Evolutionary conservation across 148 eudicot species (phyloP).

Genomic region (Pharnaceum exiguum): DNA sequence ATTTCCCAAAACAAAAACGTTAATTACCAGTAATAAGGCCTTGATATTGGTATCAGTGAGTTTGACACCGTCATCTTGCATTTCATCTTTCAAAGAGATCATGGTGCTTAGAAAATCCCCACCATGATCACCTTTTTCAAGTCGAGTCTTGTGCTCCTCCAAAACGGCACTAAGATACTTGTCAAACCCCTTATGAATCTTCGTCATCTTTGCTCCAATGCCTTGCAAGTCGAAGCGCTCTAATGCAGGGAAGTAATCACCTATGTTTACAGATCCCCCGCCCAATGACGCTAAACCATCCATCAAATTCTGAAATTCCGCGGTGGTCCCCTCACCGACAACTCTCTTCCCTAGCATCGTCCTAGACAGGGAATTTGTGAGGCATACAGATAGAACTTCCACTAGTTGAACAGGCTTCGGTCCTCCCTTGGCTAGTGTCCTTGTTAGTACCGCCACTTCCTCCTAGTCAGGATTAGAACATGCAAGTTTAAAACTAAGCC

Average conservation of each 20-base stretch:
- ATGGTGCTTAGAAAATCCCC: conserved; percentile 57
- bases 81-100: conserved; percentile 51
- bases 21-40: conserved; percentile 79
- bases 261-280: conserved; percentile 71
- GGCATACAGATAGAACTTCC: conserved; percentile 69
- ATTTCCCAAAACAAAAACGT: neutral
- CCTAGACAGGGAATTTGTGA: conserved; percentile 75
- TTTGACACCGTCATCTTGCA: conserved; percentile 52
- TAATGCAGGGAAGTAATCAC: conserved; percentile 68
- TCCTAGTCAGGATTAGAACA: conserved; percentile 30
- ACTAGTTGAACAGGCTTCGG: conserved; percentile 43
- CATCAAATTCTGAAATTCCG: conserved; percentile 88
- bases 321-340: conserved; percentile 50
- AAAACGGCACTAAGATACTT: conserved; percentile 42
- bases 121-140: conserved; percentile 9
- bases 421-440: conserved; percentile 37
- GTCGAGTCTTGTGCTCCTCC: conserved; percentile 50
- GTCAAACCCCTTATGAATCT: conserved; percentile 64
- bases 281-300: conserved; percentile 73
- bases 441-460: conserved; percentile 55
- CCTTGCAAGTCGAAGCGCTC: conserved; percentile 84
- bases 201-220: conserved; percentile 69
- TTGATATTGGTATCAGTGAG: conserved; percentile 77
- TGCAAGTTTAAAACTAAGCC: neutral
- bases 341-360: conserved; percentile 70